Evolutionary conservation across 306 rosid species (phyloP).

Genomic region (Lupinus albus): DNA sequence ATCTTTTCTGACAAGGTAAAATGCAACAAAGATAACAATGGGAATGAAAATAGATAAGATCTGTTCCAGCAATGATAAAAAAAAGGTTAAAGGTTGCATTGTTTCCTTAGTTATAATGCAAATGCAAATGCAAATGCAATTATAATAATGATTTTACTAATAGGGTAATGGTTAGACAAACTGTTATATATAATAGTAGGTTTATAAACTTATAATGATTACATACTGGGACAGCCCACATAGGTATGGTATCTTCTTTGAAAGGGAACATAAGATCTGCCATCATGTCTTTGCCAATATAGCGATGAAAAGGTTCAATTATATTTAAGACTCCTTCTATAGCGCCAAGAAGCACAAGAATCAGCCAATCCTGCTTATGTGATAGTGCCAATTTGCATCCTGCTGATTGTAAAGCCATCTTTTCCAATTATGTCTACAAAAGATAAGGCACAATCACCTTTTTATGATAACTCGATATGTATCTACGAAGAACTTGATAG

Average conservation of each 20-base stretch:
- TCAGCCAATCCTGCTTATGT: slow-evolving; percentile 54
- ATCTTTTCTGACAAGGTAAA: slow-evolving; percentile 47
- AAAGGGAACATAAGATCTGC: slow-evolving; percentile 45
- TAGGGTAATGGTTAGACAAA: too few species aligned
- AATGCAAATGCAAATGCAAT: not conserved
- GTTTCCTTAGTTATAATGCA: not conserved
- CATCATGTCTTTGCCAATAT: slow-evolving; percentile 54
- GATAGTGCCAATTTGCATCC: slow-evolving; percentile 41
- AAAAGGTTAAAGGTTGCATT: slow-evolving; percentile 4
- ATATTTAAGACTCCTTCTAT: slow-evolving; percentile 39
- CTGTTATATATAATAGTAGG: not conserved
- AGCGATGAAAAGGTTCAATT: slow-evolving; percentile 60
- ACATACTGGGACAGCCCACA: slow-evolving; percentile 61
- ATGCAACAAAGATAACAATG: slow-evolving; percentile 37
- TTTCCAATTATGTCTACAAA: slow-evolving; percentile 32
- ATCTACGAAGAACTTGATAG: not conserved
- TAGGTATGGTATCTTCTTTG: slow-evolving; percentile 49
- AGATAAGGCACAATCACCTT: slow-evolving; percentile 1
- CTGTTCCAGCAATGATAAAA: slow-evolving; percentile 38
- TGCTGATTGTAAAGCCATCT: slow-evolving; percentile 39
- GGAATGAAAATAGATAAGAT: slow-evolving; percentile 46
- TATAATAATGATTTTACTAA: not conserved
- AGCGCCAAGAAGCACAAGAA: slow-evolving; percentile 47
- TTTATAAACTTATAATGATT: not conserved
- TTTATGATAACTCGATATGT: not conserved